Evolutionary conservation across 2,329 filamentous ascomycete species (phyloP), one percentile per base, ranked within the genome.

Genomic region (Sarocladium oryzae): DNA sequence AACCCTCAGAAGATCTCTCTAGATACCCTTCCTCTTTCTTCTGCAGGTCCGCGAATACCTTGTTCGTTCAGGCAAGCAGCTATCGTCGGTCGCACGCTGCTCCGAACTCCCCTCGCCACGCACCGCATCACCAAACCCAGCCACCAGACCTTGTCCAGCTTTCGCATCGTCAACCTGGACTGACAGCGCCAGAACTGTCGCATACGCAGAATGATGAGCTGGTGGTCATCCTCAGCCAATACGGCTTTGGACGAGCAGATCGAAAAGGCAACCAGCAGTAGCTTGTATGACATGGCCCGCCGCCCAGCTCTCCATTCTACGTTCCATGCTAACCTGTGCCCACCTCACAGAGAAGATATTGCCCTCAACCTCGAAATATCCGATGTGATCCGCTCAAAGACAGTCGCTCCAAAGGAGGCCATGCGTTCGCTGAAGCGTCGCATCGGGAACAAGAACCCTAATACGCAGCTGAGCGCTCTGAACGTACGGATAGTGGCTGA

Each of bases 331-430:
- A 33, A 49, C 61, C 38, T 16, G 16, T 51, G 26, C 46, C 23
- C 4, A 45, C 5, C 10, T 16, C 21, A 9, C 45, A 95, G 89
- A 59, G 91, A 99, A 72, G 92, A 99, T 65, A 97, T 99, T 67
- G 87, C 93, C 36, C 82, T 96, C 60, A 97, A 97, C 67, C 84
- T 99, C 63, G 93, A 99, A 71, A 97, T 99, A 61, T 96, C 92
- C 68, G 93, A 99, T 73, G 77, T 95, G 60, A 96, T 99, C 69
- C 84, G 93, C 61, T 97, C 91, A 63, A 97, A 97, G 75, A 95
- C 90, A 16, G 92, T 99, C 49, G 90, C 91, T 68, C 92, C 93
- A 51, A 96, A 92, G 70, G 93, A 99, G 70, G 93, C 93, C 56
- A 99, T 99, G 93, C 88, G 90, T 67, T 92, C 89, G 38, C 75